These are phyloP conservation scores for Tricholoma bakamatsutake DNA, from an alignment of 768 basidiomycete species.

Conservation along the genomic window DNA sequence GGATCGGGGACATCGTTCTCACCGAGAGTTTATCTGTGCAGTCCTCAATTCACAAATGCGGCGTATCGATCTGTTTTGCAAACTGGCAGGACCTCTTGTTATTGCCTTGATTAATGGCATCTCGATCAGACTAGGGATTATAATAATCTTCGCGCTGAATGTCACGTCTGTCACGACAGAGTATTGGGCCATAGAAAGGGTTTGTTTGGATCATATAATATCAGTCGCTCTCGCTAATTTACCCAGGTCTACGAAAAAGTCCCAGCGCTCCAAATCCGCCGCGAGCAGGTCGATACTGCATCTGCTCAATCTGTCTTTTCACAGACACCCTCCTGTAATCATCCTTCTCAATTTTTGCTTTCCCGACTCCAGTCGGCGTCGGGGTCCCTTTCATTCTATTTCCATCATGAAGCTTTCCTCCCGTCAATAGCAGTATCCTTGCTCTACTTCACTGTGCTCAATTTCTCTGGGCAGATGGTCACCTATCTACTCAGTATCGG, in stretches of 20 bases:
- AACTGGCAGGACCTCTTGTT: constrained; percentile 18
- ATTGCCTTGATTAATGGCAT: constrained; percentile 21
- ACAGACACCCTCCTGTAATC: background rate
- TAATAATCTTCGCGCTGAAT: constrained; percentile 14
- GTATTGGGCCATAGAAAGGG: constrained; percentile 20
- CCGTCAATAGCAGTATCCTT: constrained; percentile 19
- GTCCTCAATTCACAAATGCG: constrained; percentile 25
- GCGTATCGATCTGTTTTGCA: constrained; percentile 25
- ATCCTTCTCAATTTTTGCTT: background rate
- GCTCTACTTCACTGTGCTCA: constrained; percentile 27
- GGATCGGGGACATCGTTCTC: background rate
- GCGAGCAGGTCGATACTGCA: background rate
- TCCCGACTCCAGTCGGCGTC: constrained; percentile 1
- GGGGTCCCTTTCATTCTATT: constrained; percentile 13
- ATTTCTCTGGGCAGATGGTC: constrained; percentile 23
- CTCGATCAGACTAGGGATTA: constrained; percentile 16
- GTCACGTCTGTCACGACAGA: constrained; percentile 17
- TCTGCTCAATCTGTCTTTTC: background rate
- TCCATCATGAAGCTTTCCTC: constrained; percentile 15
- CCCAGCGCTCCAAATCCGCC: background rate
- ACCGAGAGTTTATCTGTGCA: background rate
- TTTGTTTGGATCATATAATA: background rate
- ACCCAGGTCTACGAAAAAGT: background rate
- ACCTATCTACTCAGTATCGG: constrained; percentile 21
- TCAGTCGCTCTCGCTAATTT: background rate